Conservation (phyloP, 2,329 filamentous ascomycete species). For the Pseudocercospora pini-densiflorae region DNA sequence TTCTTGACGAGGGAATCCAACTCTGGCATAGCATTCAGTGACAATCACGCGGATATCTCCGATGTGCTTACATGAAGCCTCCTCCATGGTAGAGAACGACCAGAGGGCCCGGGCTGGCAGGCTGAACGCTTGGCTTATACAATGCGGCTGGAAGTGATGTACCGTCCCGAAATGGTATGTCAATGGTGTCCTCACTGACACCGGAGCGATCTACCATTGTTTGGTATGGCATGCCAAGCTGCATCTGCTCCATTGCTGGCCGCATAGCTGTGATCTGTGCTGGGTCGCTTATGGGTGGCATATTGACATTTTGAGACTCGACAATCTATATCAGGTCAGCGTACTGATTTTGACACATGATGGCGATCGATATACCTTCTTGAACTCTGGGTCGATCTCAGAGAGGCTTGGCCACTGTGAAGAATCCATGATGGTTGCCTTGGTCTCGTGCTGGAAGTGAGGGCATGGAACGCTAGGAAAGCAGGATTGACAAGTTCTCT, state of each 20-base stretch:
- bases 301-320: not conserved
- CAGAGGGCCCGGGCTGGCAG: constrained; percentile 31
- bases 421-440: constrained; percentile 1
- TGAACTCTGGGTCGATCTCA: constrained; percentile 16
- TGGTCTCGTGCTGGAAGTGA: not conserved
- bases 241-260: constrained; percentile 1
- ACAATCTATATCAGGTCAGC: constrained; percentile 2
- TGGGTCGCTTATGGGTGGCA: constrained; percentile 9
- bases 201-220: constrained; percentile 7
- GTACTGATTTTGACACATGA: not conserved
- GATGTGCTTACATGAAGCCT: constrained; percentile 25
- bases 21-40: not conserved
- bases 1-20: constrained; percentile 14
- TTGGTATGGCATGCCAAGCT: constrained; percentile 9
- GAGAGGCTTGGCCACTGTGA: constrained; percentile 9
- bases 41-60: not conserved
- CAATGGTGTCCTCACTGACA: constrained; percentile 1
- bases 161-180: constrained; percentile 9
- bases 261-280: constrained; percentile 6
- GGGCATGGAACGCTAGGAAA: not conserved
- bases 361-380: not conserved
- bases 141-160: constrained; percentile 2
- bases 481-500: not conserved
- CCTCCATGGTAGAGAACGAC: constrained; percentile 50
- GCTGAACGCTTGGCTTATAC: constrained; percentile 12